These are phyloP conservation scores for Seiridium cupressi DNA, from an alignment of 2,329 filamentous ascomycete genomes.

Conservation along the genomic window DNA sequence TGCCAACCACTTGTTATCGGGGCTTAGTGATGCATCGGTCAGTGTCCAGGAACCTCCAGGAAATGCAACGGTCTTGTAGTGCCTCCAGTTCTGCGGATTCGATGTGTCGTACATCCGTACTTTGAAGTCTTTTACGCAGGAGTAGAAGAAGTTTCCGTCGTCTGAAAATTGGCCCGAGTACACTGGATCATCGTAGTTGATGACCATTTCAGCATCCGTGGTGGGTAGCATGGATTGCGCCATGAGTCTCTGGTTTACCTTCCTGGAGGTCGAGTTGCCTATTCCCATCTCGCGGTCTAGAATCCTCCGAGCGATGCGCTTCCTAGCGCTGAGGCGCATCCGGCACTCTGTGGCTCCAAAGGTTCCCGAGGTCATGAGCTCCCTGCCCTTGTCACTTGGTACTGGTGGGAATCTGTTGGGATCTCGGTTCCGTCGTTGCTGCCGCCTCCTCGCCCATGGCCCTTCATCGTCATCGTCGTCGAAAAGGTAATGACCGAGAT, in stretches of 20 bases:
- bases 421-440: conserved; percentile 42
- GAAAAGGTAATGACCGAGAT: conserved; percentile 34
- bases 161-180: conserved; percentile 97
- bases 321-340: conserved; percentile 48
- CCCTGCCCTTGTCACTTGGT: conserved; percentile 72
- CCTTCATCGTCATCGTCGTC: conserved; percentile 31
- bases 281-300: conserved; percentile 80
- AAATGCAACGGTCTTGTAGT: conserved; percentile 87
- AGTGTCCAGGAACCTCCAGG: conserved; percentile 93
- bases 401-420: conserved; percentile 74
- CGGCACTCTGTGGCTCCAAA: conserved; percentile 67
- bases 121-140: conserved; percentile 86
- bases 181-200: conserved; percentile 81
- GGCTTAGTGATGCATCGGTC: conserved; percentile 87
- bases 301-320: conserved; percentile 67
- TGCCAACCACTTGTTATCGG: conserved; percentile 87
- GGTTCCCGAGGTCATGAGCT: conserved; percentile 77
- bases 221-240: conserved; percentile 74
- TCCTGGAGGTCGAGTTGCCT: conserved; percentile 57
- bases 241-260: conserved; percentile 63
- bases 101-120: conserved; percentile 98
- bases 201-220: conserved; percentile 77
- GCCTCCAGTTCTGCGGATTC: conserved; percentile 91
- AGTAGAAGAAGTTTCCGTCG: conserved; percentile 96
- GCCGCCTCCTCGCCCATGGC: conserved; percentile 40